phyloP scores from a whole-genome alignment of 2,329 filamentous ascomycete genomes.

The Colletotrichum karsti region DNA sequence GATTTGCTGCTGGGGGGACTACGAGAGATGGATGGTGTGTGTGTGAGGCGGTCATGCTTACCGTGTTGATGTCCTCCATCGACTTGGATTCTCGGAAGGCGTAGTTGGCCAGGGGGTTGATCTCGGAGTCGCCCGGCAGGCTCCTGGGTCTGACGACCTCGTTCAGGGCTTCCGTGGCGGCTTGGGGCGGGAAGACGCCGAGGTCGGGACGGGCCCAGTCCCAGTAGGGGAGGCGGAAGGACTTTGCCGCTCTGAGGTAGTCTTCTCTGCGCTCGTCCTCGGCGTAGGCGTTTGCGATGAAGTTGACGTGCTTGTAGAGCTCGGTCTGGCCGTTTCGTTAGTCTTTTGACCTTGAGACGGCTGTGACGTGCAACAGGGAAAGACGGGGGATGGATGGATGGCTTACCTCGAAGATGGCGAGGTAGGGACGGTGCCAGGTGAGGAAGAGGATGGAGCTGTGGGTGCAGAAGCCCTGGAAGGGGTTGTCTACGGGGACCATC shows the following conservation, averaged over 20 bases:
- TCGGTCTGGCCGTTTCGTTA: constrained; percentile 26
- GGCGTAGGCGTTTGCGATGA: constrained; percentile 33
- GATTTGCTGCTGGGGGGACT: background rate
- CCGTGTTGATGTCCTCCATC: background rate
- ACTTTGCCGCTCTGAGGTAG: constrained; percentile 37
- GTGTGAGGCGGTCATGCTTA: no score
- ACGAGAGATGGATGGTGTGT: background rate
- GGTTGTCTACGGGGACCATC: constrained; percentile 35
- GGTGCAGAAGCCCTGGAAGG: constrained; percentile 69
- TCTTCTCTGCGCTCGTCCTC: constrained; percentile 26
- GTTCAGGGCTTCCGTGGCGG: constrained; percentile 23
- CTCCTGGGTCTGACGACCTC: constrained; percentile 33
- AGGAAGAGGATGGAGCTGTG: constrained; percentile 70
- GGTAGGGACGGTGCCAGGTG: constrained; percentile 73
- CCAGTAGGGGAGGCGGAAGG: constrained; percentile 43
- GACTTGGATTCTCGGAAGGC: constrained; percentile 12
- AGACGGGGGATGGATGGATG: background rate
- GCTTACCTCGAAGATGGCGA: constrained; percentile 65
- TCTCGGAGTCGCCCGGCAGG: constrained; percentile 34
- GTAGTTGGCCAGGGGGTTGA: constrained; percentile 18
- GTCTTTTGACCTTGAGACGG: background rate
- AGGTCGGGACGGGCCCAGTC: constrained; percentile 38
- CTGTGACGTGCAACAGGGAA: no score
- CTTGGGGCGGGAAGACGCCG: constrained; percentile 31
- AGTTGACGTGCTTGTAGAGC: constrained; percentile 34